Base-by-base conservation (phyloP, 106 monocot species). In the Cymbidium sinense region DNA sequence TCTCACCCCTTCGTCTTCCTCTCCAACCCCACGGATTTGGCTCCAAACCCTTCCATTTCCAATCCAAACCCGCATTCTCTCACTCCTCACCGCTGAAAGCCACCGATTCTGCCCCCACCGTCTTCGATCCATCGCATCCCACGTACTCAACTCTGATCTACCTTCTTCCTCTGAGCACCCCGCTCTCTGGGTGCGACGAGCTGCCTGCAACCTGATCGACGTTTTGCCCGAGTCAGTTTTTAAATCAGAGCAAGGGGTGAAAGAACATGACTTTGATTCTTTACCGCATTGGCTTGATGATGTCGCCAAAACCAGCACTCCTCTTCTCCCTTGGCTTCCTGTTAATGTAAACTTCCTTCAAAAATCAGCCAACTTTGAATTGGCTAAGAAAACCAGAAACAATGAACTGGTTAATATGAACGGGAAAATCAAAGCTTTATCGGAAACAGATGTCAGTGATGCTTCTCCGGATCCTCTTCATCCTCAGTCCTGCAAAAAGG, bases 151-250 rank as follows among this genome's bases (percentile, higher is more conserved):
- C 6, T 78, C 83, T 43, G 20, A 21, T 55, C 17, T 77, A 17
- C 52, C 71, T 15, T 19, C 75, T 0, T 69, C 76, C 6, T 7
- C 50, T 1, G 37, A 54, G 19, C 71, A 43, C 29, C 67, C 83
- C 7, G 79, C 9, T 52, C 90, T 90, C 65, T 98, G 96, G 96
- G 88, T 88, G 25, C 33, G 25, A 12, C 79, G 79, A 13, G 84
- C 89, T 39, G 96, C 96, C 31, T 81, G 41, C 81, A 70, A 92
- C 83, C 86, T 98, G 91, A 82, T 92, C 87, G 94, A 92, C 70
- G 84, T 28, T 64, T 73, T 94, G 43, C 50, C 86, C 43, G 25
- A 15, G 7, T 4, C 44, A 1, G 7, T 7, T 43, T 1, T 8
- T 23, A 30, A 58, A 30, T 34, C 15, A 51, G 50, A 44, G 10